A percentile compares a stretch with the other conserved stretches of the same genome.
phyloP scores from a whole-genome alignment of 179 eudicot genomes.

The Corrigiola litoralis region DNA sequence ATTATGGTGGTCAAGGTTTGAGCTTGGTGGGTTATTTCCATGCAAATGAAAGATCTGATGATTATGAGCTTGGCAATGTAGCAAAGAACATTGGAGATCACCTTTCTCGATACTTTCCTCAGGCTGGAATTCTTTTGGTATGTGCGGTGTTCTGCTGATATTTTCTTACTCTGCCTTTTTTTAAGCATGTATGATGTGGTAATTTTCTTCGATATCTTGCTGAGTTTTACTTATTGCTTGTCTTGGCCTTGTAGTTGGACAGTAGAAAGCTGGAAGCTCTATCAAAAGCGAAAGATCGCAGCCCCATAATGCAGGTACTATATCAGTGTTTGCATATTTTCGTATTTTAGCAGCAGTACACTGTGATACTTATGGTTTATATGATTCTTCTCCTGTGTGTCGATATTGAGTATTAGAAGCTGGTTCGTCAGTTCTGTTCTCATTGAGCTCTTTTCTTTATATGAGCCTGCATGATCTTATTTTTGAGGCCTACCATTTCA shows the following conservation, averaged over 20 bases:
- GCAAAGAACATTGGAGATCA: constrained; percentile 94
- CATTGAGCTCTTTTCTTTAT: neutral
- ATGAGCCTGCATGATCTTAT: neutral
- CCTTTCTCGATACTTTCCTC: constrained; percentile 76
- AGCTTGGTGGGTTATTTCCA: constrained; percentile 90
- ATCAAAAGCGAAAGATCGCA: constrained; percentile 56
- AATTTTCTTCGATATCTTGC: neutral
- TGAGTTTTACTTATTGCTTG: neutral
- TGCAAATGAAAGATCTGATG: constrained; percentile 87
- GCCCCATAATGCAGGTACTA: constrained; percentile 74
- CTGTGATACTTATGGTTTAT: neutral
- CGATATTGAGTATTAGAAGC: neutral
- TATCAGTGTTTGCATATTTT: neutral
- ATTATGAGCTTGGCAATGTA: constrained; percentile 60
- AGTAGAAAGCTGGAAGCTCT: constrained; percentile 61
- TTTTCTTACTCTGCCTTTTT: neutral
- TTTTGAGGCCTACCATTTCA: neutral
- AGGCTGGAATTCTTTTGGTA: constrained; percentile 85
- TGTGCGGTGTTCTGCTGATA: neutral
- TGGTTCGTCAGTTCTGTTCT: neutral
- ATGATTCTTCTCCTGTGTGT: neutral
- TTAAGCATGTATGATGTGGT: neutral
- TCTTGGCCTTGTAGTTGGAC: constrained; percentile 47
- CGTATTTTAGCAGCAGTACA: neutral
- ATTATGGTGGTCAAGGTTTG: constrained; percentile 66